Evolutionary conservation across 441 rosid species (phyloP).

Genomic region (Euphorbia celastroides): DNA sequence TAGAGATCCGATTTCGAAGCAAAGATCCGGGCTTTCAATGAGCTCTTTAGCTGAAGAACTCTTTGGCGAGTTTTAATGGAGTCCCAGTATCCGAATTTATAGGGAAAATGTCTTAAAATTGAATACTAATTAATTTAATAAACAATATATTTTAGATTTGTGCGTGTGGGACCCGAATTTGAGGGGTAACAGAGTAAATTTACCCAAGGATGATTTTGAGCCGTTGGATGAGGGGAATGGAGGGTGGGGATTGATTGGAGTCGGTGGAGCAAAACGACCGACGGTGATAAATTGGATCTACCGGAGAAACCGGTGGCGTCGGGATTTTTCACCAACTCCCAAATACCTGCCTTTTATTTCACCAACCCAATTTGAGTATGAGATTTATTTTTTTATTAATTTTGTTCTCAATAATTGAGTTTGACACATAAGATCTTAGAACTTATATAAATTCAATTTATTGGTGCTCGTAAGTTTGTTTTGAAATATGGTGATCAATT

Average conservation of each 20-base stretch:
- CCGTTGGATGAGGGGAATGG: conserved; percentile 3
- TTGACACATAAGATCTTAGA: too few relatives aligned
- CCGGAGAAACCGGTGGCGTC: conserved; percentile 4
- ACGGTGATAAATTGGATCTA: background rate
- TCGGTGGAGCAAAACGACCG: conserved; percentile 13
- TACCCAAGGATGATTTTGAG: background rate
- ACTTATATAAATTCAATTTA: too few relatives aligned
- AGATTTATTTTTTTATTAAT: background rate
- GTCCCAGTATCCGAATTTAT: conserved; percentile 13
- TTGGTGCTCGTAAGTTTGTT: too few relatives aligned
- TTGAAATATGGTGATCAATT: too few relatives aligned
- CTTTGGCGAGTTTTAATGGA: background rate
- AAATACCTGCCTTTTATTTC: background rate
- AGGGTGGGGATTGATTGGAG: conserved; percentile 15
- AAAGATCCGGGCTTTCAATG: conserved; percentile 10
- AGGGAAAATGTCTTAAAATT: background rate
- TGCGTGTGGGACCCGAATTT: conserved; percentile 6
- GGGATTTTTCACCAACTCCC: conserved; percentile 12
- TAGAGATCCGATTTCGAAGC: background rate
- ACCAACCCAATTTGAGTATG: background rate
- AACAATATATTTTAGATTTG: background rate
- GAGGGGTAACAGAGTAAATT: background rate
- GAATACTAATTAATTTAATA: background rate
- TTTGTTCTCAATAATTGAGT: too few relatives aligned
- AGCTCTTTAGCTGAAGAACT: conserved; percentile 1